Base-by-base conservation (phyloP, 352 stramenopile species). In the Phytophthora cryptogea region DNA sequence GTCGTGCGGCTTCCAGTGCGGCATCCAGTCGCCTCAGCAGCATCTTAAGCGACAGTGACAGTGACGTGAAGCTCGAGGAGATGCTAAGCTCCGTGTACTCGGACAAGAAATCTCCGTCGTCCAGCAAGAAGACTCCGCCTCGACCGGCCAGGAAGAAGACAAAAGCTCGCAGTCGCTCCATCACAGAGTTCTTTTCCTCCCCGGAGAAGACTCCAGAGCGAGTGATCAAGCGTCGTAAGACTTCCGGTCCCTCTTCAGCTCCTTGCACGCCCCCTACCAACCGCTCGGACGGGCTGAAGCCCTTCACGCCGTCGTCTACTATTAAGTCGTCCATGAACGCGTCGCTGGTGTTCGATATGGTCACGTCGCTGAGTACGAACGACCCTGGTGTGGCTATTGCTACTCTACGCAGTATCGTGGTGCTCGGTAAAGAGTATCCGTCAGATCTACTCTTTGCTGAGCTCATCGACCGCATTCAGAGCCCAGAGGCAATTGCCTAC, bases 341-440 rank as follows among this genome's bases (percentile, higher is more conserved):
- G 40, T 92, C 82, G 23, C 74, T 92, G 31, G 82, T 87, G 49
- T 92, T 89, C 31, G 83, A 92, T 44, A 92, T 92, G 78, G 83
- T 90, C 47, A 90, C 80, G 55, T 88, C 83, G 39, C 63, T 94
- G 43, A 91, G 82, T 61, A 94, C 86, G 4, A 94, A 90, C 54
- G 83, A 94, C 64, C 86, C 86, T 0, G 83, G 81, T 9, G 80
- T 89, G 0, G 86, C 81, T 10, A 90, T 91, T 53, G 78, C 81
- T 33, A 85, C 86, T 4, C 69, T 94, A 23, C 74, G 83, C 11
- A 90, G 76, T 43, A 83, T 94, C 46, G 86, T 94, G n/a, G 83
- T 91, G 27, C 70, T 93, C 14, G 86, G 83, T 5, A 93, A 90
- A 54, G 83, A 92, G 56, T 92, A 92, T 53, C 83, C 86, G 32